Conservation (phyloP, 495 filamentous ascomycete species). For the Bryoglossum gracile region DNA sequence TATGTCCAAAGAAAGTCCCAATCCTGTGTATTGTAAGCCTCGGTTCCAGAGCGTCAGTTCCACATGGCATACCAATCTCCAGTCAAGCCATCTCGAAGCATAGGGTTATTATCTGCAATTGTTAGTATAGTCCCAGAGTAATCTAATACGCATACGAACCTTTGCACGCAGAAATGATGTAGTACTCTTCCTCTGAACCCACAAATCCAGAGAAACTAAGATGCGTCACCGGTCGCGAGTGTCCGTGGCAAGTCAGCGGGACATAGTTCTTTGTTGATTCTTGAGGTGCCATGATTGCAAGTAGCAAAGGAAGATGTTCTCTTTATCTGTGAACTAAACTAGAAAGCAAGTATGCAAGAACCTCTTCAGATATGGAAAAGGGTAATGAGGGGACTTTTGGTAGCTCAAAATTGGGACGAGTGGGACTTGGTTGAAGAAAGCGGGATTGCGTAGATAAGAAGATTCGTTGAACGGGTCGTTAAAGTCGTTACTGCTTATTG, state of each 20-base stretch:
- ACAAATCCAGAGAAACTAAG: slow-evolving; percentile 83
- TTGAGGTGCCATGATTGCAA: slow-evolving; percentile 32
- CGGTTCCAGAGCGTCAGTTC: background rate
- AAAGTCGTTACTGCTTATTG: slow-evolving; percentile 19
- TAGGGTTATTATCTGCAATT: slow-evolving; percentile 76
- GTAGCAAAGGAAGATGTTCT: background rate
- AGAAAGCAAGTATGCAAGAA: too few relatives aligned
- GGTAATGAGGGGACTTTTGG: too few relatives aligned
- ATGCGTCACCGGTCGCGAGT: slow-evolving; percentile 92
- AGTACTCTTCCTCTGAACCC: slow-evolving; percentile 72
- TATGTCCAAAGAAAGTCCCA: slow-evolving; percentile 95
- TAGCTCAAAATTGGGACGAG: too few relatives aligned
- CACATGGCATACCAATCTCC: slow-evolving; percentile 68
- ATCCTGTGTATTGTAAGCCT: slow-evolving; percentile 51
- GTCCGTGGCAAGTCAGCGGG: slow-evolving; percentile 93
- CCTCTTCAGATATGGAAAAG: too few relatives aligned
- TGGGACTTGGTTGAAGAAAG: slow-evolving; percentile 1
- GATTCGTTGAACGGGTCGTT: slow-evolving; percentile 27
- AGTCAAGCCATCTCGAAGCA: slow-evolving; percentile 94
- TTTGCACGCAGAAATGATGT: slow-evolving; percentile 97
- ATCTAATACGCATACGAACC: slow-evolving; percentile 42
- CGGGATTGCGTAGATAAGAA: slow-evolving; percentile 20
- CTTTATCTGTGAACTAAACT: background rate
- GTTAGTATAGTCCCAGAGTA: slow-evolving; percentile 7
- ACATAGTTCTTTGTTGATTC: slow-evolving; percentile 53